A percentile compares a stretch with the other conserved stretches of the same genome.
Evolutionary conservation across 306 rosid species (phyloP).

Genomic region (Canavalia gladiata): DNA sequence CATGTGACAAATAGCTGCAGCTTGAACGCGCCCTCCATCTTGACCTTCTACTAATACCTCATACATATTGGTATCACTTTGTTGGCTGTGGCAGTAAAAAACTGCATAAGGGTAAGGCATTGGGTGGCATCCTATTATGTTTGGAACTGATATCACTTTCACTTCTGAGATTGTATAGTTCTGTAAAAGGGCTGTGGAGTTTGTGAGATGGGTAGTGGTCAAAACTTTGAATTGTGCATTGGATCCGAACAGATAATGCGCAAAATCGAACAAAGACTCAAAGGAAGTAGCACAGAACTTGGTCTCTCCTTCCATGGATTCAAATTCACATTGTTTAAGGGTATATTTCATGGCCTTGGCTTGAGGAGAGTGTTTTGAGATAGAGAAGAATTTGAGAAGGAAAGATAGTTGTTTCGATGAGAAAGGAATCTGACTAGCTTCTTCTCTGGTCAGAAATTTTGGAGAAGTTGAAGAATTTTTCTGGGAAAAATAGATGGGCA

Average conservation of each 20-base stretch:
- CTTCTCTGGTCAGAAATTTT: constrained; percentile 66
- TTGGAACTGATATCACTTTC: constrained; percentile 54
- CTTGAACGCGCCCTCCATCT: constrained; percentile 65
- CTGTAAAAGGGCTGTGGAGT: constrained; percentile 55
- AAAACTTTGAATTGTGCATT: constrained; percentile 53
- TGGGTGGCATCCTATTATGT: constrained; percentile 71
- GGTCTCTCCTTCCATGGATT: constrained; percentile 66
- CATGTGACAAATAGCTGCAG: constrained; percentile 81
- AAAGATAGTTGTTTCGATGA: constrained; percentile 53
- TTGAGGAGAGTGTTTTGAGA: constrained; percentile 64
- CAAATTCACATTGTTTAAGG: constrained; percentile 61
- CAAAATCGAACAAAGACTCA: constrained; percentile 70
- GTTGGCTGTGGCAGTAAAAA: constrained; percentile 73
- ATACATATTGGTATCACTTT: constrained; percentile 59
- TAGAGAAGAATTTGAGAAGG: constrained; percentile 67
- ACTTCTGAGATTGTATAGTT: constrained; percentile 66
- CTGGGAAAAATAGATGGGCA: constrained; percentile 66
- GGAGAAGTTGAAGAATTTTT: constrained; percentile 62
- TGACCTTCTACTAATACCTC: constrained; percentile 63
- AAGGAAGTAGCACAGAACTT: constrained; percentile 76
- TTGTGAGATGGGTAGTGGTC: constrained; percentile 58
- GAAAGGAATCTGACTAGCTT: constrained; percentile 73
- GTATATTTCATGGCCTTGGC: constrained; percentile 74
- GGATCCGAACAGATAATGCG: constrained; percentile 53
- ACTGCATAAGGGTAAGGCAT: constrained; percentile 87